Evolutionary conservation across 352 stramenopile species (phyloP).

Genomic region (Phytophthora sp.): DNA sequence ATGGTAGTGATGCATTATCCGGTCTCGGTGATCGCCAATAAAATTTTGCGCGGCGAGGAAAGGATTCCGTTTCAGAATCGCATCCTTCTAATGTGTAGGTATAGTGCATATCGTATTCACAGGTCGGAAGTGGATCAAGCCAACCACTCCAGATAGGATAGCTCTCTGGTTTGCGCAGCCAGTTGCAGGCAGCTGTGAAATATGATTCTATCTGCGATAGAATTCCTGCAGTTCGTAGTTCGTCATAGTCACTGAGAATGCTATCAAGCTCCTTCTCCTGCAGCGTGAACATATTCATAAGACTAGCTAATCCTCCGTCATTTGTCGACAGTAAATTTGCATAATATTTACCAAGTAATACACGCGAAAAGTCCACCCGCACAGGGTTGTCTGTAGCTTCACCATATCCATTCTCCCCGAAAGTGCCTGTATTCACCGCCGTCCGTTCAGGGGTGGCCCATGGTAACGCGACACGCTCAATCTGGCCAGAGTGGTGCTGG

Average conservation of each 20-base stretch:
- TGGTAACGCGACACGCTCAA: conserved; percentile 50
- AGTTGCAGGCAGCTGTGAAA: conserved; percentile 49
- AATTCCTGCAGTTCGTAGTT: neutral
- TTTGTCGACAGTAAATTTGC: conserved; percentile 17
- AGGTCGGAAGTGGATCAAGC: conserved; percentile 44
- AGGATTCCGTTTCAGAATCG: conserved; percentile 13
- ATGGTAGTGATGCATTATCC: conserved; percentile 40
- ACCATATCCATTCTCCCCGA: conserved; percentile 59
- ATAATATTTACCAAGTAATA: conserved; percentile 45
- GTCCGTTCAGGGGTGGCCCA: conserved; percentile 28
- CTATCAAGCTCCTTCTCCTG: conserved; percentile 25
- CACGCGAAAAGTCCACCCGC: conserved; percentile 42
- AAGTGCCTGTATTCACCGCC: conserved; percentile 31
- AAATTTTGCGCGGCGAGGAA: conserved; percentile 37
- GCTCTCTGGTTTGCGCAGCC: conserved; percentile 41
- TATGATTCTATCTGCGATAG: conserved; percentile 22
- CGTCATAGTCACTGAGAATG: conserved; percentile 17
- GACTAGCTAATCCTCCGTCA: conserved; percentile 19
- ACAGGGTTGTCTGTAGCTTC: conserved; percentile 49
- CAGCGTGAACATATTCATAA: conserved; percentile 28
- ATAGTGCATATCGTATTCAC: conserved; percentile 39
- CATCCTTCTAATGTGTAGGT: conserved; percentile 40
- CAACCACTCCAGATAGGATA: conserved; percentile 48
- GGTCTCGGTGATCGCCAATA: conserved; percentile 43
- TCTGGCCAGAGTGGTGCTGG: conserved; percentile 18